These are phyloP conservation scores for Yarrowia osloensis DNA, from an alignment of 805 yeast species.

Conservation along the genomic window DNA sequence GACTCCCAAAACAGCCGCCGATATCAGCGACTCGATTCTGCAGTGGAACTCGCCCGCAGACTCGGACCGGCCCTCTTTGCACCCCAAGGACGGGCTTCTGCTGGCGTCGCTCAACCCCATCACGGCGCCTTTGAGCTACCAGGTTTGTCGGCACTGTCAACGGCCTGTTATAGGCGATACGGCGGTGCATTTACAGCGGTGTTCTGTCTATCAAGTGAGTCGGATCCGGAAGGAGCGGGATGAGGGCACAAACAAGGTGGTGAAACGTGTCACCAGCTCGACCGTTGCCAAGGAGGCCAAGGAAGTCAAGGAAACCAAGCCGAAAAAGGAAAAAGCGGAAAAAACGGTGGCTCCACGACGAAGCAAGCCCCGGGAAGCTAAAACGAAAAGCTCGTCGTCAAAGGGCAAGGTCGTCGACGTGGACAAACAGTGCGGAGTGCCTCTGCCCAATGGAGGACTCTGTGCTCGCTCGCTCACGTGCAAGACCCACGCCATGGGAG, in stretches of 20 bases:
- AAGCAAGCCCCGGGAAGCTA: conserved; percentile 13
- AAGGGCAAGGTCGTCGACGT: conserved; percentile 75
- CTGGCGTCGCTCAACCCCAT: conserved; percentile 35
- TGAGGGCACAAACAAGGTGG: background rate
- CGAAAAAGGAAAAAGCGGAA: conserved; percentile 30
- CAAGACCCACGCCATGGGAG: conserved; percentile 98
- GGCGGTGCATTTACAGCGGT: background rate
- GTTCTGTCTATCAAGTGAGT: conserved; percentile 2
- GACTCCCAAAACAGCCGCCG: background rate
- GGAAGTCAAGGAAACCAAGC: background rate
- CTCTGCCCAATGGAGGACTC: conserved; percentile 87
- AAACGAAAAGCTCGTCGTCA: conserved; percentile 32
- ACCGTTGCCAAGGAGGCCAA: background rate
- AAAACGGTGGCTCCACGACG: background rate
- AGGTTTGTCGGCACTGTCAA: conserved; percentile 39
- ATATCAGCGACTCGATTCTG: conserved; percentile 11
- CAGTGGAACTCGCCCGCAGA: conserved; percentile 1
- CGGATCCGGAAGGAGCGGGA: background rate
- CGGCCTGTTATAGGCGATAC: conserved; percentile 38
- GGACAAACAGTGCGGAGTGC: conserved; percentile 94
- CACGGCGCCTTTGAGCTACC: conserved; percentile 37
- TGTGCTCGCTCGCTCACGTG: conserved; percentile 96
- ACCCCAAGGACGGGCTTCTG: conserved; percentile 2
- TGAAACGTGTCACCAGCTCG: background rate
- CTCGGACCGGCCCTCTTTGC: conserved; percentile 31